These are phyloP conservation scores for Collybia sordida DNA, from an alignment of 768 basidiomycete species.

Conservation along the genomic window DNA sequence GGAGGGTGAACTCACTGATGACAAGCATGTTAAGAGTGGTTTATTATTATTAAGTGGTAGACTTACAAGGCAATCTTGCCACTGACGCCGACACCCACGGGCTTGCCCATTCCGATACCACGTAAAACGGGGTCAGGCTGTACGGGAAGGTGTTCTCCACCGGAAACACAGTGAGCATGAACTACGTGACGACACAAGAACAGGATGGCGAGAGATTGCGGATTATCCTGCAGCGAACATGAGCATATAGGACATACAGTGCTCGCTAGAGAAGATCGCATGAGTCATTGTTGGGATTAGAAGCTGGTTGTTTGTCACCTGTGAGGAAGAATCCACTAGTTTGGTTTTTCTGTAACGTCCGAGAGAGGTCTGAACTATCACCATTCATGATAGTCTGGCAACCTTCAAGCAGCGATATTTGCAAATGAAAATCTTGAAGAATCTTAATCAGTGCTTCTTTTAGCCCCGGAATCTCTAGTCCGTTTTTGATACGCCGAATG, in stretches of 20 bases:
- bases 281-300: not conserved
- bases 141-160: slow-evolving; percentile 59
- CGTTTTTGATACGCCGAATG: slow-evolving; percentile 93
- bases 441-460: slow-evolving; percentile 97
- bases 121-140: slow-evolving; percentile 56
- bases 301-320: slow-evolving; percentile 27
- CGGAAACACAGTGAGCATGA: slow-evolving; percentile 76
- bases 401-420: slow-evolving; percentile 90
- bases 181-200: slow-evolving; percentile 90
- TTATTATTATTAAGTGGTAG: not conserved
- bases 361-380: slow-evolving; percentile 75
- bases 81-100: slow-evolving; percentile 47
- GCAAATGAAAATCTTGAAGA: slow-evolving; percentile 92
- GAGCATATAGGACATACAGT: slow-evolving; percentile 68
- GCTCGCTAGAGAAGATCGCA: slow-evolving; percentile 44
- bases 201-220: slow-evolving; percentile 63
- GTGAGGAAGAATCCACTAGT: slow-evolving; percentile 77
- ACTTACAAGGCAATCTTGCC: slow-evolving; percentile 83
- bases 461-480: slow-evolving; percentile 93
- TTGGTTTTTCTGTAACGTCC: slow-evolving; percentile 71
- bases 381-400: slow-evolving; percentile 85
- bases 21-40: slow-evolving; percentile 8
- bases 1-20: slow-evolving; percentile 66
- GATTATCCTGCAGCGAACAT: slow-evolving; percentile 53
- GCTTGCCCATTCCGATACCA: slow-evolving; percentile 38